Evolutionary conservation across 371 early-diverging fungal species (phyloP).

Genomic region (Astathelohania contejeani): DNA sequence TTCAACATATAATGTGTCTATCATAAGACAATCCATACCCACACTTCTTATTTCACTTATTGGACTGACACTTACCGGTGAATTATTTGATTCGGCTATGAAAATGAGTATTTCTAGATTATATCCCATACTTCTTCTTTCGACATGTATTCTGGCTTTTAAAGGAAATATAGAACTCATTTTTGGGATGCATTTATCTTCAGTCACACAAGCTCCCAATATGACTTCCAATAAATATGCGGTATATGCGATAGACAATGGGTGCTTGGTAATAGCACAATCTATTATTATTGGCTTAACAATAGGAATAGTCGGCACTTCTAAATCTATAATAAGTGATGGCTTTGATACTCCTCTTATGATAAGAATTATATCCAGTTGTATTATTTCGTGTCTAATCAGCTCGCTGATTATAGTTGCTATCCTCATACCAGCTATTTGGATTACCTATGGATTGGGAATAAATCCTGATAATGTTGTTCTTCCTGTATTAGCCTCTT

Average conservation of each 20-base stretch:
- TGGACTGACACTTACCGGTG: constrained; percentile 43
- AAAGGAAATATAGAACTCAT: constrained; percentile 52
- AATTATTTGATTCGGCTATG: constrained; percentile 16
- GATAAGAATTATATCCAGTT: constrained; percentile 11
- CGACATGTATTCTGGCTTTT: constrained; percentile 51
- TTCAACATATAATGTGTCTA: background rate
- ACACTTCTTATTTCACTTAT: constrained; percentile 43
- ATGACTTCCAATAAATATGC: constrained; percentile 14
- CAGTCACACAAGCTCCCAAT: constrained; percentile 8
- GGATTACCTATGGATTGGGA: constrained; percentile 10
- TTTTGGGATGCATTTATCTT: constrained; percentile 43
- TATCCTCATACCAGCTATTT: constrained; percentile 31
- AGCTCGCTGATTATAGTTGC: constrained; percentile 42
- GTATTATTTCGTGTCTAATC: constrained; percentile 37
- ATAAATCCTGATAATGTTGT: constrained; percentile 49
- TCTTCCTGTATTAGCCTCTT: constrained; percentile 42
- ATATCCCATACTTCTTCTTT: constrained; percentile 45
- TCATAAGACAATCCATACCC: constrained; percentile 34
- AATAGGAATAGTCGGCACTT: constrained; percentile 36
- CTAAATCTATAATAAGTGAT: constrained; percentile 17
- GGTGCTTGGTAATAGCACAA: constrained; percentile 34
- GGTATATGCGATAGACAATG: constrained; percentile 44
- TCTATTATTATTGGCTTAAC: constrained; percentile 40
- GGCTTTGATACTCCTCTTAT: constrained; percentile 2
- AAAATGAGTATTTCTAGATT: constrained; percentile 1